Conservation (phyloP, 768 basidiomycete genomes). For the Tricholoma matsutake region DNA sequence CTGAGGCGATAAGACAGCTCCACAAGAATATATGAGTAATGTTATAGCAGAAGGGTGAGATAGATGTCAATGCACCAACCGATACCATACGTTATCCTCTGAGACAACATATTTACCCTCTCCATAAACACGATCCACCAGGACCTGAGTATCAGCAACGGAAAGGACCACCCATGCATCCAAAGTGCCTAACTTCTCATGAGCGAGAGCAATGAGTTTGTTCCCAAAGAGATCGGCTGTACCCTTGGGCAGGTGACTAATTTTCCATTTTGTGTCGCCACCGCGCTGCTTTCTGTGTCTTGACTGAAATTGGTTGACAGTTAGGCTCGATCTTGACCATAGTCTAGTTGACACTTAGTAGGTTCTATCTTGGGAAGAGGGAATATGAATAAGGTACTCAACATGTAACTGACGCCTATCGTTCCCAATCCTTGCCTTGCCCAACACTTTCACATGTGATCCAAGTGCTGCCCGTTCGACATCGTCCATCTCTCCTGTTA, state of each 20-base stretch:
- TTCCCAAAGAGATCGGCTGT: not conserved
- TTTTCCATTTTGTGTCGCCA: no score
- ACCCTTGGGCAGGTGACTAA: not conserved
- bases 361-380: not conserved
- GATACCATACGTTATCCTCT: not conserved
- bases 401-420: not conserved
- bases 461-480: not conserved
- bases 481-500: not conserved
- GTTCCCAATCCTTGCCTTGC: not conserved
- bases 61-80: not conserved
- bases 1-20: not conserved
- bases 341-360: not conserved
- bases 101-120: not conserved
- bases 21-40: not conserved
- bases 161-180: not conserved
- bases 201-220: not conserved
- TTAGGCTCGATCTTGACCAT: not conserved
- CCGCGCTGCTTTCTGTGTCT: not conserved
- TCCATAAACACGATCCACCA: not conserved
- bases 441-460: not conserved
- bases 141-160: not conserved
- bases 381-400: not conserved
- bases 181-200: not conserved
- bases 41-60: not conserved
- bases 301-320: not conserved